Evolutionary conservation across 768 basidiomycete genomes (phyloP).

Genomic region (Trametes elegans): DNA sequence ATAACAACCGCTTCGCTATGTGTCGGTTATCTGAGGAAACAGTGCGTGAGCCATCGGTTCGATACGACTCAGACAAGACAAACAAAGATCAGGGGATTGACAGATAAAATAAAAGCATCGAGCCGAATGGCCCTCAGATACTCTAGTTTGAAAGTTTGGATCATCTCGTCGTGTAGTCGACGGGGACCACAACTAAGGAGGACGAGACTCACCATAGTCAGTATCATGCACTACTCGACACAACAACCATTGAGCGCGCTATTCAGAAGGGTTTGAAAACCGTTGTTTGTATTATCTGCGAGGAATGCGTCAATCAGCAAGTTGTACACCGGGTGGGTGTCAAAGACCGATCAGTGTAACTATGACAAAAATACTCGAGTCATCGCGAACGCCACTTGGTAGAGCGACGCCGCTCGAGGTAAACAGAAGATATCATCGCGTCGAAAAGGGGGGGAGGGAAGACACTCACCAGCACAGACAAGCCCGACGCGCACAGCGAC

Average conservation of each 20-base stretch:
- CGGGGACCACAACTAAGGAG: constrained; percentile 4
- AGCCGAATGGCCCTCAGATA: constrained; percentile 71
- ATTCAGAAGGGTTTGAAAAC: neutral
- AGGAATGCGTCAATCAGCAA: constrained; percentile 13
- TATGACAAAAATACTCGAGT: constrained; percentile 68
- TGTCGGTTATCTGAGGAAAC: neutral
- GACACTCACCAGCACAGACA: constrained; percentile 11
- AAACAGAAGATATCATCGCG: constrained; percentile 55
- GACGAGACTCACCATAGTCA: constrained; percentile 18
- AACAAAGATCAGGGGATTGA: constrained; percentile 58
- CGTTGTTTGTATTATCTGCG: neutral
- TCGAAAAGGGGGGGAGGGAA: constrained; percentile 33
- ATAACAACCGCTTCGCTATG: neutral
- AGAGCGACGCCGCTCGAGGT: constrained; percentile 48
- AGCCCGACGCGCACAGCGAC: constrained; percentile 4
- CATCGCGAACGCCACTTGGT: constrained; percentile 56
- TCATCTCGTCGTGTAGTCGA: constrained; percentile 46
- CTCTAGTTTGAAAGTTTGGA: constrained; percentile 85
- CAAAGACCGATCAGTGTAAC: constrained; percentile 79
- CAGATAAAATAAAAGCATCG: constrained; percentile 69
- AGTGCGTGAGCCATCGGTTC: neutral
- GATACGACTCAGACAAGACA: neutral
- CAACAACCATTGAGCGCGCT: neutral
- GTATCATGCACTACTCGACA: neutral
- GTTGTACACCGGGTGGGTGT: neutral